Percentiles rank a stretch among this genome's conserved stretches.
Conservation (phyloP, 768 basidiomycete genomes). For the Cystobasidium ongulense region DNA sequence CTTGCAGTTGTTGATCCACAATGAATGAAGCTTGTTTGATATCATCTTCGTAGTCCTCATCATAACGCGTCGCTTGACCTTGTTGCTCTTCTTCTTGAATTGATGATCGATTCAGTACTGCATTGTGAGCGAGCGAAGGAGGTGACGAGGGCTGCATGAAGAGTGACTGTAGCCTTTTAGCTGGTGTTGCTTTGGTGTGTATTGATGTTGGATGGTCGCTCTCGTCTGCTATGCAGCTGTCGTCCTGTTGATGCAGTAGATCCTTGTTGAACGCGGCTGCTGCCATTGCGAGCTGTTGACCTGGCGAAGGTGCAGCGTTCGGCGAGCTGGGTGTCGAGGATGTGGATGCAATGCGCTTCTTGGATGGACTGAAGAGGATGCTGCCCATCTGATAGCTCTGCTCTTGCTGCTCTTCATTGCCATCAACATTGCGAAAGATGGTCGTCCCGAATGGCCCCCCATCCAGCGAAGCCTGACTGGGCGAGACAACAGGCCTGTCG, state of each 20-base stretch:
- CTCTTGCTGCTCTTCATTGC: background rate
- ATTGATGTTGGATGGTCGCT: background rate
- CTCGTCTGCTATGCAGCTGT: background rate
- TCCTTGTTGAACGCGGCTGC: slow-evolving; percentile 6
- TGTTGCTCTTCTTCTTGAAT: background rate
- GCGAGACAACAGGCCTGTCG: background rate
- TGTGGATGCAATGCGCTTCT: background rate
- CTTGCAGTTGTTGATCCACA: background rate
- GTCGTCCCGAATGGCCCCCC: background rate
- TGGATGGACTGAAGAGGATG: background rate
- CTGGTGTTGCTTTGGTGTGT: background rate
- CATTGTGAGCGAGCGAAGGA: background rate
- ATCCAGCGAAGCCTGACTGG: background rate
- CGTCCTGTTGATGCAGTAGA: background rate
- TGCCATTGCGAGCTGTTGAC: background rate
- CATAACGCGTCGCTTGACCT: background rate
- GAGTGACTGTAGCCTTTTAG: background rate
- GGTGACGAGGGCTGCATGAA: slow-evolving; percentile 1
- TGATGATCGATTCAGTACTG: background rate
- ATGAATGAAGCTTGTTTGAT: background rate
- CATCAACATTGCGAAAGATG: background rate
- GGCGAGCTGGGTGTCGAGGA: background rate
- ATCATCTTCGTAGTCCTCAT: background rate
- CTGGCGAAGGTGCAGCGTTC: background rate
- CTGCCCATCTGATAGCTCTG: background rate